Evolutionary conservation across 2,329 filamentous ascomycete genomes (phyloP).

Genomic region (Aspergillus persii): DNA sequence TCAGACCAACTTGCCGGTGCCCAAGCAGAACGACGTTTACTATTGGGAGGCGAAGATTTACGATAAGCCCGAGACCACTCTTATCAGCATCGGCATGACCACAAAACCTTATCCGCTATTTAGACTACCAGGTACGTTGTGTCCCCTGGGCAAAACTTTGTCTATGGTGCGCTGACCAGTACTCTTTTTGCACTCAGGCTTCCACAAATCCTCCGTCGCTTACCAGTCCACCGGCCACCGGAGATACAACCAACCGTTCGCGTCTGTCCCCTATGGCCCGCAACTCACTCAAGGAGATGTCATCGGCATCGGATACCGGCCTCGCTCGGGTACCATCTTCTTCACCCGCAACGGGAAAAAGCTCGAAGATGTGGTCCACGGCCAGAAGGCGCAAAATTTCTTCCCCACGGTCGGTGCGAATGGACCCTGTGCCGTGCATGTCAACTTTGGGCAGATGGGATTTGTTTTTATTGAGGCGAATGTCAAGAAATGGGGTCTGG

Average conservation of each 20-base stretch:
- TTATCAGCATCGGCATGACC: constrained; percentile 87
- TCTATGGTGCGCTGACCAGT: constrained; percentile 3
- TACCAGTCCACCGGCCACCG: constrained; percentile 86
- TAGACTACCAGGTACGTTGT: constrained; percentile 74
- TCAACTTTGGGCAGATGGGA: constrained; percentile 96
- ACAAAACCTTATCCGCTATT: constrained; percentile 98
- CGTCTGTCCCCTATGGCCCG: constrained; percentile 74
- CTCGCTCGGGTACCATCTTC: constrained; percentile 90
- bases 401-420: constrained; percentile 97
- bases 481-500: constrained; percentile 98
- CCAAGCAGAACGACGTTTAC: constrained; percentile 98
- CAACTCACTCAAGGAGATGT: constrained; percentile 90
- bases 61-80: constrained; percentile 86
- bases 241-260: constrained; percentile 90
- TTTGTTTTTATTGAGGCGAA: constrained; percentile 99
- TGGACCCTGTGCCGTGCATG: constrained; percentile 86
- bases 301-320: constrained; percentile 90
- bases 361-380: constrained; percentile 89
- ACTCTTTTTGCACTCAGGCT: constrained; percentile 55
- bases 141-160: not conserved
- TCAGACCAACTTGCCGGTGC: constrained; percentile 92
- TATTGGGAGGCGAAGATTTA: constrained; percentile 99
- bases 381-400: constrained; percentile 91
- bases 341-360: constrained; percentile 98
- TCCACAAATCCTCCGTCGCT: constrained; percentile 87